These are phyloP conservation scores for Boletales sp. DNA, from an alignment of 768 basidiomycete genomes.

Conservation along the genomic window DNA sequence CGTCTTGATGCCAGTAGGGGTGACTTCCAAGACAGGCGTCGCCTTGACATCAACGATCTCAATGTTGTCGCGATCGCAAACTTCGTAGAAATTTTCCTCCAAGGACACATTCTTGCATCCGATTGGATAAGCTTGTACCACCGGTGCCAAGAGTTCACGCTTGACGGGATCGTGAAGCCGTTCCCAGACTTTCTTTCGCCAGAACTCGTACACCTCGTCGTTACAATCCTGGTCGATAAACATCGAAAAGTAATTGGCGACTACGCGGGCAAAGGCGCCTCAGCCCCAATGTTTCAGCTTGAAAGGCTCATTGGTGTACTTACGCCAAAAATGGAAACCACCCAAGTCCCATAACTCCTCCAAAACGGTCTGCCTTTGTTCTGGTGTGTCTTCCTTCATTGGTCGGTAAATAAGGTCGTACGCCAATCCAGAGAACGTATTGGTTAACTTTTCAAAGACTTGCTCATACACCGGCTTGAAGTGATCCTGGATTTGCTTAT, in stretches of 20 bases:
- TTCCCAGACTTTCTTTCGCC: slow-evolving; percentile 9
- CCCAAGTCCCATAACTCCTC: slow-evolving; percentile 7
- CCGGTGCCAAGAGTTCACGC: slow-evolving; percentile 8
- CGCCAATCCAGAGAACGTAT: background rate
- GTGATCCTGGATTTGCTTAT: slow-evolving; percentile 9
- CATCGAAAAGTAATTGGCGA: slow-evolving; percentile 2
- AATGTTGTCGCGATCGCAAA: slow-evolving; percentile 7
- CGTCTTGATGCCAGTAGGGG: slow-evolving; percentile 2
- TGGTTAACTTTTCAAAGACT: slow-evolving; percentile 1
- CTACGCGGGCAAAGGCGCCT: background rate
- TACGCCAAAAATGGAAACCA: slow-evolving; percentile 4
- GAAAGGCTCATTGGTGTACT: background rate
- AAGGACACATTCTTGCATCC: slow-evolving; percentile 7
- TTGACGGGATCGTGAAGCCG: slow-evolving; percentile 8
- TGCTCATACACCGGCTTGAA: slow-evolving; percentile 6
- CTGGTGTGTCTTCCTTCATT: slow-evolving; percentile 5
- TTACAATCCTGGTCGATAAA: slow-evolving; percentile 1
- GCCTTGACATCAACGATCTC: slow-evolving; percentile 10
- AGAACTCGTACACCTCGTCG: slow-evolving; percentile 5
- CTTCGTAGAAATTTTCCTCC: slow-evolving; percentile 8
- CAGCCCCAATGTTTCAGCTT: background rate
- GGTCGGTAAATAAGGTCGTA: slow-evolving; percentile 6
- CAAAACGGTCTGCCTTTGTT: slow-evolving; percentile 5
- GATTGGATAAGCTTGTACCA: slow-evolving; percentile 3
- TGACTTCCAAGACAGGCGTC: slow-evolving; percentile 7